These are phyloP conservation scores for Malus hybrid DNA, from an alignment of 331 rosid species.

Conservation along the genomic window DNA sequence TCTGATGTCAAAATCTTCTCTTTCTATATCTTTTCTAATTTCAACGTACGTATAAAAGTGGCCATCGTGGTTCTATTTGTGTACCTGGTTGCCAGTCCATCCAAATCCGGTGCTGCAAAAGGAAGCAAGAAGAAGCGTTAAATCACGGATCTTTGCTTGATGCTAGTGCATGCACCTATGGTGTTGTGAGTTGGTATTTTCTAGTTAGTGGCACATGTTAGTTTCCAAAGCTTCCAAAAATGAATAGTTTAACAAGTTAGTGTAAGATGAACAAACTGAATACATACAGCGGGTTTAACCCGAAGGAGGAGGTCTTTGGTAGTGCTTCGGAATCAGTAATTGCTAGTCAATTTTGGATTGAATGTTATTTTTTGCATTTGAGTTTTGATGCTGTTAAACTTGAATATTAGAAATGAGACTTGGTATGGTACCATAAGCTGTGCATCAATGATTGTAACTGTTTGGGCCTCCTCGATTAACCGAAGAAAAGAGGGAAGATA, in stretches of 20 bases:
- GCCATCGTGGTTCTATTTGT: conserved; percentile 61
- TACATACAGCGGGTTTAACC: conserved; percentile 1
- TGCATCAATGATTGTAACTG: too few relatives aligned
- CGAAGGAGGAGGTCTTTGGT: not conserved
- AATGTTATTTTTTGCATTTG: conserved; percentile 4
- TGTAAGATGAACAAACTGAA: conserved; percentile 8
- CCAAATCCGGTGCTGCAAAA: conserved; percentile 61
- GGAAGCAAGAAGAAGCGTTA: conserved; percentile 98
- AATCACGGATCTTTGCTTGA: conserved; percentile 3
- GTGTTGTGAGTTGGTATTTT: not conserved
- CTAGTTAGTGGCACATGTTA: conserved; percentile 1
- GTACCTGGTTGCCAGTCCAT: conserved; percentile 63
- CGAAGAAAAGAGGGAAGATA: too few relatives aligned
- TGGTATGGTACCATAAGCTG: not conserved
- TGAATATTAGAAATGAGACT: not conserved
- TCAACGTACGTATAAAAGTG: too few relatives aligned
- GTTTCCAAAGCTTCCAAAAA: conserved; percentile 11
- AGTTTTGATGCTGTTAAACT: not conserved
- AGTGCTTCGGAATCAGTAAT: not conserved
- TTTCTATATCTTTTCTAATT: too few relatives aligned
- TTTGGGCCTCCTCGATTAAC: too few relatives aligned
- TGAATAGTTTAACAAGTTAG: conserved; percentile 11
- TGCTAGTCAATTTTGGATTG: conserved; percentile 20
- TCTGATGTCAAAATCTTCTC: too few relatives aligned
- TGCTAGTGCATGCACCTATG: not conserved